phyloP scores from a whole-genome alignment of 352 stramenopile genomes.

The Phytopythium delawarense region DNA sequence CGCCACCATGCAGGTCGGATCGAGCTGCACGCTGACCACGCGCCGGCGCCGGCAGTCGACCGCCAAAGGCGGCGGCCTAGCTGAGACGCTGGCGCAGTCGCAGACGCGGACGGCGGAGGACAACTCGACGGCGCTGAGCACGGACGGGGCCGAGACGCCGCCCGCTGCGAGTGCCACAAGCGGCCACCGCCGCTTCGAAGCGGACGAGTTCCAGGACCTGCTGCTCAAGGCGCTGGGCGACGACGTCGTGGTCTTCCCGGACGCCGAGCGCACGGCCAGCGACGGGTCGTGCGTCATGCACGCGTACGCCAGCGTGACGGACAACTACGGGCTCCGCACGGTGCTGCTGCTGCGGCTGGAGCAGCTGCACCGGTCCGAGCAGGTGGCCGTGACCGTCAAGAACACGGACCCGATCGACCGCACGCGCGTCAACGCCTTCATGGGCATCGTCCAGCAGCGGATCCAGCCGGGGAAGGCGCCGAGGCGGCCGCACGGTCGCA shows the following conservation, averaged over 20 bases:
- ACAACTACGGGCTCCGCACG: constrained; percentile 37
- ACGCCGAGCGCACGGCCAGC: not conserved
- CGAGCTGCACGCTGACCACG: constrained; percentile 57
- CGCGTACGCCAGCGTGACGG: constrained; percentile 46
- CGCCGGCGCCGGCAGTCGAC: constrained; percentile 1
- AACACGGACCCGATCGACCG: constrained; percentile 63
- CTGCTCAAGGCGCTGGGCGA: constrained; percentile 44
- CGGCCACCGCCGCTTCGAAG: constrained; percentile 14
- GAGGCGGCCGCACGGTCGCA: constrained; percentile 30
- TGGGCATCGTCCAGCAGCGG: constrained; percentile 51
- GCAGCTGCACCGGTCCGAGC: constrained; percentile 63
- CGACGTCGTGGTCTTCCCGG: constrained; percentile 54
- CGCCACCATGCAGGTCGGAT: constrained; percentile 45
- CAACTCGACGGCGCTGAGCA: constrained; percentile 8
- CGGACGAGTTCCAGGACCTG: constrained; percentile 41
- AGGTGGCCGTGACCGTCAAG: constrained; percentile 60
- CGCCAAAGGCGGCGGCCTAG: constrained; percentile 2
- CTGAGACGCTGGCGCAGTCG: not conserved
- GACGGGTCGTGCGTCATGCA: constrained; percentile 40
- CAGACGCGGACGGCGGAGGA: constrained; percentile 6
- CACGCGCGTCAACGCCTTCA: constrained; percentile 41
- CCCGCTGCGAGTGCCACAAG: constrained; percentile 13
- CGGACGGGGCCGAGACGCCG: constrained; percentile 9
- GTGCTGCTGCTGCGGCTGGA: constrained; percentile 61
- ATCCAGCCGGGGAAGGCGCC: constrained; percentile 52